phyloP scores from a whole-genome alignment of 805 yeast species.

The Middelhovenomyces tepae region DNA sequence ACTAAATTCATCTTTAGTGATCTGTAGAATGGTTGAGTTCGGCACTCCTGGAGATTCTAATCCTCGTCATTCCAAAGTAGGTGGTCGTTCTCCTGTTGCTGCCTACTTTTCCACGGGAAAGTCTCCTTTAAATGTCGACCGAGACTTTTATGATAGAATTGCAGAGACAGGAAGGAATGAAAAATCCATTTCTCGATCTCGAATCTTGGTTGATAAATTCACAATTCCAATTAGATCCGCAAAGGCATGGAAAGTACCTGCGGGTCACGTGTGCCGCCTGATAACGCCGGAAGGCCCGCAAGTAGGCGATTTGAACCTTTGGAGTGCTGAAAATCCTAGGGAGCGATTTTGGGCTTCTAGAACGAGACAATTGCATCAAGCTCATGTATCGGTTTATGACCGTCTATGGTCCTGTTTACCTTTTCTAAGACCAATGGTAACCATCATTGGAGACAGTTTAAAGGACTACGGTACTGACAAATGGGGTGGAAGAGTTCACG shows the following conservation, averaged over 20 bases:
- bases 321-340: slow-evolving; percentile 53
- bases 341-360: slow-evolving; percentile 65
- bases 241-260: slow-evolving; percentile 54
- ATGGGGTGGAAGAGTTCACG: slow-evolving; percentile 60
- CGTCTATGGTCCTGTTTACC: slow-evolving; percentile 60
- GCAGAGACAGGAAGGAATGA: too few relatives aligned
- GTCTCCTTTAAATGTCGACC: slow-evolving; percentile 44
- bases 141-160: slow-evolving; percentile 37
- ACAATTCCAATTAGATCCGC: slow-evolving; percentile 49
- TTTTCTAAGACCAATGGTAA: slow-evolving; percentile 53
- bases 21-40: too few relatives aligned
- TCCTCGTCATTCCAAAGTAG: too few relatives aligned
- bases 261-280: slow-evolving; percentile 48
- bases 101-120: slow-evolving; percentile 45
- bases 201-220: slow-evolving; percentile 36
- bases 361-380: slow-evolving; percentile 55
- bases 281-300: slow-evolving; percentile 64
- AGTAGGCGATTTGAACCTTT: slow-evolving; percentile 59
- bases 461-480: slow-evolving; percentile 47
- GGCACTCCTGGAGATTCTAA: too few relatives aligned
- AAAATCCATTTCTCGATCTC: slow-evolving; percentile 33
- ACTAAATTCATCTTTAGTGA: too few relatives aligned
- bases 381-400: slow-evolving; percentile 54
- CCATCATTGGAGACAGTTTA: slow-evolving; percentile 54
- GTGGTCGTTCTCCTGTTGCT: slow-evolving; percentile 42